Conservation (phyloP, 2,329 filamentous ascomycete genomes). For the Xylaria sp. region DNA sequence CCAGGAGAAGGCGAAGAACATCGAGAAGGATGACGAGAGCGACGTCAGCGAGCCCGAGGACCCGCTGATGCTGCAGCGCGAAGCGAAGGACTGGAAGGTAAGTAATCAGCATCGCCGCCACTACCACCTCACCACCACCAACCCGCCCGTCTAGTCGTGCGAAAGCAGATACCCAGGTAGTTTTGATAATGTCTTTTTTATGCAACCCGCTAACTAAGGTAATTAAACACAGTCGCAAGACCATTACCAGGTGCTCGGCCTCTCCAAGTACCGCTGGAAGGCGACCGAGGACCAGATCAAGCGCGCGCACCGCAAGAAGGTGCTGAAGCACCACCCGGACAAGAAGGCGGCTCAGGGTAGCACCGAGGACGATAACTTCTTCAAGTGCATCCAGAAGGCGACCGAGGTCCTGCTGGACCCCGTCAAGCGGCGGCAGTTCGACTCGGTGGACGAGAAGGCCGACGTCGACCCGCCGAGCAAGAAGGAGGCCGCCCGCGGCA, state of each 20-base stretch:
- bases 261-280: slow-evolving; percentile 88
- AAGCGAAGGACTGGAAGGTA: slow-evolving; percentile 99
- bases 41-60: slow-evolving; percentile 96
- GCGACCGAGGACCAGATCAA: slow-evolving; percentile 99
- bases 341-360: slow-evolving; percentile 93
- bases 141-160: too few species aligned
- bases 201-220: slow-evolving; percentile 7
- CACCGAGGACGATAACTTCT: slow-evolving; percentile 94
- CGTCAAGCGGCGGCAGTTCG: slow-evolving; percentile 88
- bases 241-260: slow-evolving; percentile 93
- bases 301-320: slow-evolving; percentile 98
- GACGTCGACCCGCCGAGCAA: slow-evolving; percentile 91
- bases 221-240: slow-evolving; percentile 73
- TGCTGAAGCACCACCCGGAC: slow-evolving; percentile 97
- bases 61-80: slow-evolving; percentile 84
- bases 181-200: neutral
- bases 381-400: slow-evolving; percentile 99
- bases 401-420: slow-evolving; percentile 93
- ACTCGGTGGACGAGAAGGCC: slow-evolving; percentile 92
- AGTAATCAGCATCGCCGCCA: too few species aligned
- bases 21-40: slow-evolving; percentile 85
- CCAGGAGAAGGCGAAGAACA: slow-evolving; percentile 91
- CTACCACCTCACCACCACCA: too few species aligned
- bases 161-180: too few species aligned
- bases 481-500: slow-evolving; percentile 82